phyloP scores from a whole-genome alignment of 495 filamentous ascomycete species.

The Pyrenopolyporus hunteri region DNA sequence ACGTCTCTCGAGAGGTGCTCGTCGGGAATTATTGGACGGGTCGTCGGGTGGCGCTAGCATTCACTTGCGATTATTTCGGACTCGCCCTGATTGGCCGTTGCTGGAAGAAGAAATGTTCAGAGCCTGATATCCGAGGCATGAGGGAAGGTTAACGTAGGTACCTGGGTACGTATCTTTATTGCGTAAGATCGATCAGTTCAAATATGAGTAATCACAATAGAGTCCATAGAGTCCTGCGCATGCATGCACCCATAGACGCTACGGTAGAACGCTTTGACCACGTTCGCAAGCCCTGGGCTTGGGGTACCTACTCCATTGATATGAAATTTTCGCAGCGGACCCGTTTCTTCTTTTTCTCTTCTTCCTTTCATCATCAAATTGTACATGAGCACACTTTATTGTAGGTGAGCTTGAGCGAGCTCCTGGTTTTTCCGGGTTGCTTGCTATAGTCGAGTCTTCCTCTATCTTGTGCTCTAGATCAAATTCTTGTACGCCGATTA shows the following conservation, averaged over 20 bases:
- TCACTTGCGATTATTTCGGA: conserved; percentile 45
- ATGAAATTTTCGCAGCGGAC: conserved; percentile 39
- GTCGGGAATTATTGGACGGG: conserved; percentile 31
- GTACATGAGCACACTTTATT: conserved; percentile 81
- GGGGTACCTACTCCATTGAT: not conserved
- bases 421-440: conserved; percentile 43
- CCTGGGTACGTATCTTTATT: not conserved
- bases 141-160: not conserved
- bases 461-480: conserved; percentile 68
- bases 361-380: conserved; percentile 60
- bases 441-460: conserved; percentile 59
- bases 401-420: conserved; percentile 71
- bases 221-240: no score
- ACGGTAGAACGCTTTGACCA: no score
- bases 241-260: no score
- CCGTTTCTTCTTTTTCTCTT: conserved; percentile 42
- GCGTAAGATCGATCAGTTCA: not conserved
- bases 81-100: conserved; percentile 44
- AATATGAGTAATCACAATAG: no score
- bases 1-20: conserved; percentile 39
- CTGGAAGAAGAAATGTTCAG: conserved; percentile 7
- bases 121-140: conserved; percentile 17
- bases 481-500: conserved; percentile 59
- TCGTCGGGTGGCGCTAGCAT: conserved; percentile 30
- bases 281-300: not conserved